A percentile compares a stretch with the other conserved stretches of the same genome.
These are phyloP conservation scores for Fusarium chlamydosporum DNA, from an alignment of 2,329 filamentous ascomycete genomes.

Conservation along the genomic window DNA sequence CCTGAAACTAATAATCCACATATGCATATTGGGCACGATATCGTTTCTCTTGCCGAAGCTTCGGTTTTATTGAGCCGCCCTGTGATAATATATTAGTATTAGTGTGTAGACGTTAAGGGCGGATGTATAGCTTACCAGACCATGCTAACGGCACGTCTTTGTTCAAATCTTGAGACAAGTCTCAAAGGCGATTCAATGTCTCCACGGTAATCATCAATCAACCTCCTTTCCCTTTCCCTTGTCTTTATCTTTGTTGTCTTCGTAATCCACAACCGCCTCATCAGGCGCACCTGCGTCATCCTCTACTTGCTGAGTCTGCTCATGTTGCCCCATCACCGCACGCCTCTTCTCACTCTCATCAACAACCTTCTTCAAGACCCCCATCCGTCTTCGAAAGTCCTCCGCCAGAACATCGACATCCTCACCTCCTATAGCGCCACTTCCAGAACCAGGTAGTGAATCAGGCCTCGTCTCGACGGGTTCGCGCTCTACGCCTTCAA, in stretches of 20 bases:
- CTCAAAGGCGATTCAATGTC: not conserved
- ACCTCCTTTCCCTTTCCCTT: constrained; percentile 28
- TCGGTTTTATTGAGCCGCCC: constrained; percentile 1
- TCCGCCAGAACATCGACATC: constrained; percentile 67
- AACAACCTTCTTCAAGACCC: constrained; percentile 66
- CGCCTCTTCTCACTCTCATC: constrained; percentile 64
- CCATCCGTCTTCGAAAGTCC: constrained; percentile 72
- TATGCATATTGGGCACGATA: constrained; percentile 1
- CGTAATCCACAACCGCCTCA: constrained; percentile 37
- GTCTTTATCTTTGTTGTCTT: constrained; percentile 35
- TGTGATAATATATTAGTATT: constrained; percentile 16
- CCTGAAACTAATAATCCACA: constrained; percentile 31
- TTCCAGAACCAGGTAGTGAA: constrained; percentile 50
- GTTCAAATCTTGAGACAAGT: constrained; percentile 1
- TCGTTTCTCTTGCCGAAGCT: constrained; percentile 1
- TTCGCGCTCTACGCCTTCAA: constrained; percentile 59
- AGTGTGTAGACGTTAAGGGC: not conserved
- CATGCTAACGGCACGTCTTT: constrained; percentile 1
- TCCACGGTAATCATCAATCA: constrained; percentile 22
- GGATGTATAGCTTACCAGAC: constrained; percentile 6
- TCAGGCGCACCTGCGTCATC: constrained; percentile 35
- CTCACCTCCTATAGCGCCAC: constrained; percentile 57
- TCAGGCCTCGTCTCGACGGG: constrained; percentile 50
- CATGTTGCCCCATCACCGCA: constrained; percentile 49
- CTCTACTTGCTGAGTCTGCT: constrained; percentile 12